A percentile compares a stretch with the other conserved stretches of the same genome.
Evolutionary conservation across 2,329 filamentous ascomycete genomes (phyloP).

Genomic region (Cladosporium cucumerinum): DNA sequence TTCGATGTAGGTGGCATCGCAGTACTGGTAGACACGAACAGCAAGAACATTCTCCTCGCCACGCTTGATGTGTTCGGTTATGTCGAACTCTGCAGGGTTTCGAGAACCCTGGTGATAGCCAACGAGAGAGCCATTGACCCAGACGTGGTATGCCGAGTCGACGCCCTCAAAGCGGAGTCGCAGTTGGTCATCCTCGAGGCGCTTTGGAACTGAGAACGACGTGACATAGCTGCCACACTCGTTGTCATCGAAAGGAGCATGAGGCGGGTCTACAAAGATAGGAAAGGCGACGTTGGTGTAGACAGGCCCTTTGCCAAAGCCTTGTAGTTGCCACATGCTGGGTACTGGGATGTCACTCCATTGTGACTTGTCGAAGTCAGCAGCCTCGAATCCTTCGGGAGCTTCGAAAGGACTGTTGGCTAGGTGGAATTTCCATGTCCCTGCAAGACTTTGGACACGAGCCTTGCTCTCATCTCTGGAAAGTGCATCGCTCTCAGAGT

Average conservation of each 20-base stretch:
- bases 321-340: slow-evolving; percentile 65
- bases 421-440: slow-evolving; percentile 41
- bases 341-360: slow-evolving; percentile 60
- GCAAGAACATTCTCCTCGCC: slow-evolving; percentile 53
- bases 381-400: slow-evolving; percentile 34
- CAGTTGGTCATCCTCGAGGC: slow-evolving; percentile 50
- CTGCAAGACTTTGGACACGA: slow-evolving; percentile 32
- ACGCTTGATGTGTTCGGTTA: slow-evolving; percentile 51
- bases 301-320: slow-evolving; percentile 59
- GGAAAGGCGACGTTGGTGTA: slow-evolving; percentile 56
- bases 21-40: slow-evolving; percentile 69
- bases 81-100: slow-evolving; percentile 68
- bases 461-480: slow-evolving; percentile 35
- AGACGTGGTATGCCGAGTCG: slow-evolving; percentile 68
- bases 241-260: slow-evolving; percentile 57
- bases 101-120: slow-evolving; percentile 68
- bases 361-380: slow-evolving; percentile 35
- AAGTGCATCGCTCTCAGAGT: slow-evolving; percentile 49
- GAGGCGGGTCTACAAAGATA: slow-evolving; percentile 60
- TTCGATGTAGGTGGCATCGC: slow-evolving; percentile 66
- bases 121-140: slow-evolving; percentile 61
- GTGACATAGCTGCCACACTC: slow-evolving; percentile 62
- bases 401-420: slow-evolving; percentile 37
- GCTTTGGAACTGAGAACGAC: slow-evolving; percentile 51
- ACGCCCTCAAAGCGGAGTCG: slow-evolving; percentile 68